Evolutionary conservation across 371 early-diverging fungal species (phyloP).

Genomic region (Lichtheimia corymbifera): DNA sequence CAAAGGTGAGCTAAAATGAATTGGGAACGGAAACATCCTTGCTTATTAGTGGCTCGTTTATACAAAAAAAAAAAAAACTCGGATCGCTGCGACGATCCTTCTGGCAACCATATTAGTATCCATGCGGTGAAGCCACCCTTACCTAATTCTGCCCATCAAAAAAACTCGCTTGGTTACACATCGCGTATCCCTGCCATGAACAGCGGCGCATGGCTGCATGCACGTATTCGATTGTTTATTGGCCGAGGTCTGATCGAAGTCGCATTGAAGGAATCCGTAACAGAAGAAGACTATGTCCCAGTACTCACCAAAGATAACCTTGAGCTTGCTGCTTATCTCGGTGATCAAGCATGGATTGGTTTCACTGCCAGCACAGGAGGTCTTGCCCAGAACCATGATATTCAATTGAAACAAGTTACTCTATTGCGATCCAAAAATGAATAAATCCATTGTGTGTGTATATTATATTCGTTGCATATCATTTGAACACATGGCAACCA

Average conservation of each 20-base stretch:
- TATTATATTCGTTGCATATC: too few relatives aligned
- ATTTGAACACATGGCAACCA: too few relatives aligned
- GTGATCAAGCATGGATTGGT: slow-evolving; percentile 37
- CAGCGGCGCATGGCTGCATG: slow-evolving; percentile 35
- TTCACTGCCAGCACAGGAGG: slow-evolving; percentile 63
- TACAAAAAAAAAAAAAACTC: too few relatives aligned
- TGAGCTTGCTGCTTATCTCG: slow-evolving; percentile 19
- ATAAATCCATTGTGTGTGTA: too few relatives aligned
- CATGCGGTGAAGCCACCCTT: slow-evolving; percentile 34
- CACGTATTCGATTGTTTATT: slow-evolving; percentile 19
- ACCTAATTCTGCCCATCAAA: slow-evolving; percentile 48
- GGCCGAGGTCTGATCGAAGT: slow-evolving; percentile 14
- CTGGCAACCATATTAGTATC: slow-evolving; percentile 54
- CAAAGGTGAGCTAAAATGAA: slow-evolving; percentile 27
- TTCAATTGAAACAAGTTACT: slow-evolving; percentile 17
- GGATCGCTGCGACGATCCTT: slow-evolving; percentile 51
- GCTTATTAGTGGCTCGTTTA: too few relatives aligned
- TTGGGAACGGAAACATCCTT: background rate
- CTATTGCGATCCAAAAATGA: too few relatives aligned
- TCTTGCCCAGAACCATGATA: slow-evolving; percentile 46
- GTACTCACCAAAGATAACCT: slow-evolving; percentile 22
- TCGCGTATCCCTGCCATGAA: slow-evolving; percentile 37
- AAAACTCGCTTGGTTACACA: slow-evolving; percentile 43
- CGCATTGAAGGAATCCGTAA: slow-evolving; percentile 13
- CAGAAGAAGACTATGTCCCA: slow-evolving; percentile 19